Conservation (phyloP, 2,329 filamentous ascomycete genomes). For the Talaromyces marneffei region DNA sequence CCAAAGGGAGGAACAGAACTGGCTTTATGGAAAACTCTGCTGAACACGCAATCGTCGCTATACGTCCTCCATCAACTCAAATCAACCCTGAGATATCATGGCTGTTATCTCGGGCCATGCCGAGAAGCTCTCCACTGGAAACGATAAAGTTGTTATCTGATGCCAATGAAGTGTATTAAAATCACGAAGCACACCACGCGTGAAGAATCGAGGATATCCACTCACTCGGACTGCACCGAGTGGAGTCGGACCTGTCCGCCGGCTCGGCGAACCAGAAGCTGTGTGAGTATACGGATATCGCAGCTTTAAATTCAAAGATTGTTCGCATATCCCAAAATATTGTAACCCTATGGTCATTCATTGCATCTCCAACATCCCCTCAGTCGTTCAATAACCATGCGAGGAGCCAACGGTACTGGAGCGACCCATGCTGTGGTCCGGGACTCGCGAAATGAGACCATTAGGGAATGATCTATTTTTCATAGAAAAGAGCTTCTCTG, state of each 20-base stretch:
- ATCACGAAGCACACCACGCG: background rate
- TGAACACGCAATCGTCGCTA: background rate
- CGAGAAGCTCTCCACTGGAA: conserved; percentile 7
- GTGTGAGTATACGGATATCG: background rate
- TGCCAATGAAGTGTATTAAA: background rate
- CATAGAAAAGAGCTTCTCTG: too few species aligned
- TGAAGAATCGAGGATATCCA: background rate
- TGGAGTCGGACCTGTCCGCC: background rate
- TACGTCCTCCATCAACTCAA: background rate
- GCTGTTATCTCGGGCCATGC: background rate
- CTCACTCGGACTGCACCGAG: background rate
- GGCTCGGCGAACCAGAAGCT: background rate
- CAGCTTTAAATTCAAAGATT: background rate
- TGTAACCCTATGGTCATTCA: background rate
- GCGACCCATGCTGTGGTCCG: background rate
- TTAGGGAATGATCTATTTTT: background rate
- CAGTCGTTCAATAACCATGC: background rate
- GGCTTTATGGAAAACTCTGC: background rate
- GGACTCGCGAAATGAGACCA: background rate
- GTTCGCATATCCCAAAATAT: background rate
- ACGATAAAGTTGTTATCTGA: background rate
- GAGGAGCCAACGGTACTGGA: background rate
- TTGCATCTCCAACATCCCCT: too few species aligned
- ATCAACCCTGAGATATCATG: background rate
- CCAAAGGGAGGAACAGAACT: background rate